A percentile compares a stretch with the other conserved stretches of the same genome.
Conservation (phyloP, 1,139 yeast genomes). For the Lodderomyces oxycetoniae region DNA sequence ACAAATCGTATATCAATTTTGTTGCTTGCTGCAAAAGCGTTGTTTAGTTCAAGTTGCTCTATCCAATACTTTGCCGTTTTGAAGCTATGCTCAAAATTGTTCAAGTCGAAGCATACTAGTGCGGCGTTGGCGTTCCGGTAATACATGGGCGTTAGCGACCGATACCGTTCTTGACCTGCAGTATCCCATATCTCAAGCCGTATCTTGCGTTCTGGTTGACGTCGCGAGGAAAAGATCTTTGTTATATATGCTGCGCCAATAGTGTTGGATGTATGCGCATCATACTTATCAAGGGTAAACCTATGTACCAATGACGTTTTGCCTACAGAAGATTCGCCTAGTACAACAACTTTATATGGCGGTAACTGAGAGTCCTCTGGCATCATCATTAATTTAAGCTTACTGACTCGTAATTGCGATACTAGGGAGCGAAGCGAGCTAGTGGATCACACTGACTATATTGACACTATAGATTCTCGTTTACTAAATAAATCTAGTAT, state of each 20-base stretch:
- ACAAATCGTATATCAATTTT: conserved; percentile 25
- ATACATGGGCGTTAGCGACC: conserved; percentile 48
- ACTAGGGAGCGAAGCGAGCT: too few relatives aligned
- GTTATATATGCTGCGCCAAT: conserved; percentile 49
- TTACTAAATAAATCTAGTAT: too few relatives aligned
- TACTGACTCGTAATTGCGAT: too few relatives aligned
- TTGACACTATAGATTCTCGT: too few relatives aligned
- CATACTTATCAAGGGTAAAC: conserved; percentile 35
- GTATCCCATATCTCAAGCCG: conserved; percentile 50
- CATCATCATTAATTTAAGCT: too few relatives aligned
- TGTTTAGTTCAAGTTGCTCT: conserved; percentile 34
- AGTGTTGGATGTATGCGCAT: conserved; percentile 39
- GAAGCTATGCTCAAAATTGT: conserved; percentile 30
- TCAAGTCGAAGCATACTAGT: conserved; percentile 34
- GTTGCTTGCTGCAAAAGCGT: conserved; percentile 17
- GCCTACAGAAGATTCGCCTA: conserved; percentile 48
- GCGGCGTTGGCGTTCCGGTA: conserved; percentile 45
- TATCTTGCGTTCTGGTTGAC: conserved; percentile 17
- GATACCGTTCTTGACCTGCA: conserved; percentile 49
- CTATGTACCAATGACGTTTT: conserved; percentile 43
- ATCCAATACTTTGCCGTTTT: conserved; percentile 43
- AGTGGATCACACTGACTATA: too few relatives aligned
- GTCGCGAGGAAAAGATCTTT: conserved; percentile 24
- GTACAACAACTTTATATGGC: conserved; percentile 36
- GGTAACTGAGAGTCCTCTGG: too few relatives aligned